phyloP scores from a whole-genome alignment of 805 yeast genomes.

The Spathaspora girioi region DNA sequence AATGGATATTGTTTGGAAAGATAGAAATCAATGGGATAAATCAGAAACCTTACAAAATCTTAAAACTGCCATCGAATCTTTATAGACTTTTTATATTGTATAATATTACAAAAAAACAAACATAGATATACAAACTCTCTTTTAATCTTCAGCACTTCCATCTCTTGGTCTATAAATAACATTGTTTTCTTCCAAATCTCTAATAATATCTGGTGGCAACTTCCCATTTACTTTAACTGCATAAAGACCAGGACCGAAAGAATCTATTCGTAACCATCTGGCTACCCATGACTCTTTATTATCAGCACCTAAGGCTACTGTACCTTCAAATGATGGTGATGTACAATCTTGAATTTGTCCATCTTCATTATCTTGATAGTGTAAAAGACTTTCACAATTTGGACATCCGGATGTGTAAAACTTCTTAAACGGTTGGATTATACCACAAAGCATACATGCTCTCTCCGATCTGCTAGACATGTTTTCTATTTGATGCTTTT shows the following conservation, averaged over 20 bases:
- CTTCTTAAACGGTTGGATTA: conserved; percentile 71
- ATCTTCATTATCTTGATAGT: conserved; percentile 74
- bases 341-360: conserved; percentile 86
- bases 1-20: conserved; percentile 71
- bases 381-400: conserved; percentile 87
- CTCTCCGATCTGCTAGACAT: conserved; percentile 70
- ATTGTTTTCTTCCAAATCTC: conserved; percentile 69
- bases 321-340: conserved; percentile 93
- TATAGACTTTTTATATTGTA: conserved; percentile 1
- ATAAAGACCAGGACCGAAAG: conserved; percentile 83
- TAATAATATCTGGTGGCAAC: conserved; percentile 80
- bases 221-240: conserved; percentile 93
- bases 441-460: conserved; percentile 97
- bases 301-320: conserved; percentile 85
- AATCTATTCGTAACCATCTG: conserved; percentile 88
- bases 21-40: conserved; percentile 49
- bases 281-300: conserved; percentile 88
- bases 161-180: conserved; percentile 91
- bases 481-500: not conserved
- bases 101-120: not conserved
- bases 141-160: conserved; percentile 75
- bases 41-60: conserved; percentile 31
- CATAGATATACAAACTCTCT: not conserved
- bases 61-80: conserved; percentile 9
- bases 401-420: conserved; percentile 91